Conservation (phyloP, 2,329 filamentous ascomycete genomes). For the Monilinia laxa region DNA sequence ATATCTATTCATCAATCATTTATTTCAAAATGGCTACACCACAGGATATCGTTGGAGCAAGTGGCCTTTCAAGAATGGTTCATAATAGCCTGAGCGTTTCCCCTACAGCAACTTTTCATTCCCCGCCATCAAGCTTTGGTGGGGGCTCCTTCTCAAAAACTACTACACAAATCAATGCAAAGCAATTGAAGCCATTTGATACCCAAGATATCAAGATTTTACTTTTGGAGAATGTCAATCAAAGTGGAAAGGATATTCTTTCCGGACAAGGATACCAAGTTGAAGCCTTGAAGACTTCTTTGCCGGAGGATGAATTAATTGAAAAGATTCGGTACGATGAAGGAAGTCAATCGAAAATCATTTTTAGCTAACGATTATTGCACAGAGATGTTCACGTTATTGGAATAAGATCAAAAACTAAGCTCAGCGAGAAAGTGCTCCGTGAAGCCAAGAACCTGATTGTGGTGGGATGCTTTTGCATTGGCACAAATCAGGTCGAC, state of each 20-base stretch:
- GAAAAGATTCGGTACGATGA: slow-evolving; percentile 79
- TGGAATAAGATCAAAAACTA: slow-evolving; percentile 97
- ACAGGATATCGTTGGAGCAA: slow-evolving; percentile 49
- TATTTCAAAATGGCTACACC: slow-evolving; percentile 27
- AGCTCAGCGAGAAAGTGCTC: slow-evolving; percentile 81
- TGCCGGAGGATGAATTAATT: slow-evolving; percentile 91
- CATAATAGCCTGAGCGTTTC: slow-evolving; percentile 67
- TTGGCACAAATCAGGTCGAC: slow-evolving; percentile 94
- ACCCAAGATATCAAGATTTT: slow-evolving; percentile 96
- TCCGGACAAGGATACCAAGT: slow-evolving; percentile 91
- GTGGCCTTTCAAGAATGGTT: slow-evolving; percentile 44
- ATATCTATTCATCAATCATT: background rate
- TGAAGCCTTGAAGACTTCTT: slow-evolving; percentile 81
- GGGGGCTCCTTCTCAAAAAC: slow-evolving; percentile 45
- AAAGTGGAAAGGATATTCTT: slow-evolving; percentile 82
- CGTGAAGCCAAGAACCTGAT: slow-evolving; percentile 90
- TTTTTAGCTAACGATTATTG: slow-evolving; percentile 27
- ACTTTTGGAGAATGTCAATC: slow-evolving; percentile 92
- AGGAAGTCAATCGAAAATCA: slow-evolving; percentile 3
- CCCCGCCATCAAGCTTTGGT: slow-evolving; percentile 65
- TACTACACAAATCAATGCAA: slow-evolving; percentile 48
- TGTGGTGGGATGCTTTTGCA: slow-evolving; percentile 97
- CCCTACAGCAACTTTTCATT: slow-evolving; percentile 72
- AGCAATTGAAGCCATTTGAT: slow-evolving; percentile 91
- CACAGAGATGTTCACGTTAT: slow-evolving; percentile 90